Base-by-base conservation (phyloP, 768 basidiomycete species). In the Podaxis rugospora region DNA sequence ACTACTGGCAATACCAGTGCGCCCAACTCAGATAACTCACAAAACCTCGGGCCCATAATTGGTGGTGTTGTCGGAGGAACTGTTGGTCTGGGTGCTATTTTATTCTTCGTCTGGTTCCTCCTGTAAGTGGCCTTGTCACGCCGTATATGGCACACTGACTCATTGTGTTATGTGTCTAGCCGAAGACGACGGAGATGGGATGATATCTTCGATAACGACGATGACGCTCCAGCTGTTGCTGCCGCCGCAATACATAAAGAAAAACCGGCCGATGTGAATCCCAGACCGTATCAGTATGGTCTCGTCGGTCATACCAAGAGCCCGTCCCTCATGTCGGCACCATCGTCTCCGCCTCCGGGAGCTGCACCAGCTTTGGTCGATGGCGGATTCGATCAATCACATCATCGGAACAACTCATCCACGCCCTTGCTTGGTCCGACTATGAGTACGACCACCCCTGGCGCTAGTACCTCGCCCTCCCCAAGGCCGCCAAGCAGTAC, bases 231-330 rank as follows among this genome's bases (percentile, higher is more conserved):
- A 35, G 52, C 67, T 54, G 63, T 67, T 13, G n/a, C 68, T 14
- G 60, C 65, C 3, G 63, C 62, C 11, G 51, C 68, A 28, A 57
- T 63, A 25, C 69, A 65, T 16, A 64, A 61, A 47, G 61, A 68
- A 46, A 67, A 64, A 37, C 63, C 57, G 50, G 59, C 63, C 13
- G 44, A 65, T 42, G 70, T 72, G 28, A 77, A 79, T 51, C 84
- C 83, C 4, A 80, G 74, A 67, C 85, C 86, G 23, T 88, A 88
- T 66, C 77, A 83, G 65, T 88, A 88, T 63, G 86, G 85, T 16
- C 75, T 83, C 44, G 80, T 88, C 25, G 87, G 86, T 2, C 79
- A 78, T 23, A 73, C 75, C 1, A 66, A 70, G 32, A 69, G 65
- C 23, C 66, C 69, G 9, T 62, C 70, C 68, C 55, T 70, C 64